Conservation (phyloP, 345 rosid species). For the Clausena lansium region DNA sequence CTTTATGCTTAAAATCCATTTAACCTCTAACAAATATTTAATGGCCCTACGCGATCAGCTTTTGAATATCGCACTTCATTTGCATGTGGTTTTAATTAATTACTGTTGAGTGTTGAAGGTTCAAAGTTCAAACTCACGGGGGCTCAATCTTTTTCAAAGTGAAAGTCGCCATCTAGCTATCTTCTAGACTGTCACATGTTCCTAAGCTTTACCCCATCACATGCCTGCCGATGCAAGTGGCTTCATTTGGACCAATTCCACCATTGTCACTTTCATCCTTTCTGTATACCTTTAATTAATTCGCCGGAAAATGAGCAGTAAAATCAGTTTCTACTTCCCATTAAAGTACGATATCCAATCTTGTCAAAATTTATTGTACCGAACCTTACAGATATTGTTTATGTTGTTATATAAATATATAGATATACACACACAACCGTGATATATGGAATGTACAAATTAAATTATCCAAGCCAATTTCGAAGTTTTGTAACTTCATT, state of each 20-base stretch:
- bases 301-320: conserved; percentile 2
- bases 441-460: not conserved
- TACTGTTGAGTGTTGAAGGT: too few relatives aligned
- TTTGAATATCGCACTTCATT: not conserved
- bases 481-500: not conserved
- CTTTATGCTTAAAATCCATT: not conserved
- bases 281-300: not conserved
- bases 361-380: not conserved
- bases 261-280: conserved; percentile 15
- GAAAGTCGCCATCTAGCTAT: conserved; percentile 14
- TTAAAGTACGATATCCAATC: not conserved
- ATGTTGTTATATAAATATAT: too few relatives aligned
- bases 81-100: not conserved
- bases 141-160: not conserved
- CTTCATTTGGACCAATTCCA: conserved; percentile 9
- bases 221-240: conserved; percentile 10
- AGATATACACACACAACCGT: not conserved
- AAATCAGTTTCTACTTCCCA: not conserved
- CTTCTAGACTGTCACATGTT: conserved; percentile 10
- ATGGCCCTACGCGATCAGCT: not conserved
- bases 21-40: not conserved
- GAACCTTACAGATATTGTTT: not conserved
- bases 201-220: not conserved
- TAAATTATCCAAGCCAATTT: not conserved
- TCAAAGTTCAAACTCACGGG: not conserved